These are phyloP conservation scores for Mortierella sp. DNA, from an alignment of 371 early-diverging fungal species.

Conservation along the genomic window DNA sequence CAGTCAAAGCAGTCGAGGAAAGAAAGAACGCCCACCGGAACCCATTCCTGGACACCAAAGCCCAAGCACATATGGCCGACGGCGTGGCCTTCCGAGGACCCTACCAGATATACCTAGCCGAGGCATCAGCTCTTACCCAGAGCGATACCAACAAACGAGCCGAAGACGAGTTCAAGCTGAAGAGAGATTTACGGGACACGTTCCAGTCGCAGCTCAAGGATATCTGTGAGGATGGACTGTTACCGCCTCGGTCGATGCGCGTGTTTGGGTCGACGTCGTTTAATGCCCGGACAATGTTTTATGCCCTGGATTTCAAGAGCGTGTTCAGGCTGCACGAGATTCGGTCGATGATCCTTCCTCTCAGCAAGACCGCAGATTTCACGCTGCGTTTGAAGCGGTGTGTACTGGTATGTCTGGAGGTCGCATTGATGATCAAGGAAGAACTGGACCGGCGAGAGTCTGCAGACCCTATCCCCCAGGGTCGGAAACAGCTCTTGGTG, in stretches of 20 bases:
- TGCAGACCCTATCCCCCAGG: background rate
- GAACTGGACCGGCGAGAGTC: background rate
- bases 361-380: background rate
- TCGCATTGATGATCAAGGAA: background rate
- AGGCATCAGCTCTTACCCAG: background rate
- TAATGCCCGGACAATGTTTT: constrained; percentile 1
- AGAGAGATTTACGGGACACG: constrained; percentile 2
- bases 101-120: constrained; percentile 1
- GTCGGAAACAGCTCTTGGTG: background rate
- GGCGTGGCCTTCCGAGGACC: constrained; percentile 4
- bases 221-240: background rate
- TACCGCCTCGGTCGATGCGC: background rate
- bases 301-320: background rate
- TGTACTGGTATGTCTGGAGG: constrained; percentile 1
- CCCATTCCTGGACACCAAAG: constrained; percentile 6
- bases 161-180: constrained; percentile 12
- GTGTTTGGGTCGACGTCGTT: constrained; percentile 15
- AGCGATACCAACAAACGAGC: background rate
- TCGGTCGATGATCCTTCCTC: constrained; percentile 9
- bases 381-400: background rate
- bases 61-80: background rate
- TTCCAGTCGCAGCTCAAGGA: background rate
- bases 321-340: background rate
- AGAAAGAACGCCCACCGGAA: background rate
- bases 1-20: background rate